Evolutionary conservation across 495 filamentous ascomycete genomes (phyloP), one percentile per base, ranked within the genome.

Genomic region (Annulohypoxylon stygium): DNA sequence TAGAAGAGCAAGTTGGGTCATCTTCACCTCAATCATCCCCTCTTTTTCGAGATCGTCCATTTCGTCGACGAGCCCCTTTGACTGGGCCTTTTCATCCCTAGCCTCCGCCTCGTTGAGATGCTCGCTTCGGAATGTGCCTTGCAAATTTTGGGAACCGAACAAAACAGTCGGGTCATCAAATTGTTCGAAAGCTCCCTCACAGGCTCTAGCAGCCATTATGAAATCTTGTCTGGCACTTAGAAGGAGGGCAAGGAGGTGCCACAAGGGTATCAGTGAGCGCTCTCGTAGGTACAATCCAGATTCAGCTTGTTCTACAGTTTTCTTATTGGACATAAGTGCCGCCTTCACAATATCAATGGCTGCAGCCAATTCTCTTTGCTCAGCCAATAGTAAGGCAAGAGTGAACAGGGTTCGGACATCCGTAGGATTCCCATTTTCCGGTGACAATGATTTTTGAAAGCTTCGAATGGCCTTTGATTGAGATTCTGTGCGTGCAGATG

Each of bases 151-250:
- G 33, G 82, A 81, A 23, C 86, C 87, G 66, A 90, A 89, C 3
- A 90, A 82, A 16, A 88, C 86, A 14, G 84, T 77, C 1, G 88
- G 87, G 54, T 87, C 86, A 55, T 86, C 88, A 77, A 94, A 97
- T 75, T 95, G 92, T 58, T 97, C 93, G 74, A 97, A 93, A 7
- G 95, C 95, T 11, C 92, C 94, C 78, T 96, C 92, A 71, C 94
- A 97, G 2, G 93, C 90, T 41, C 89, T 89, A 20, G 88, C 87
- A 11, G 96, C 94, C 74, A 91, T 90, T 48, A 89, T 83, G 77
- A 93, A 98, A 39, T 97, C 93, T 47, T 97, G 91, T 69, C 90
- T 90, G 8, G 94, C 93, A 75, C 93, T 97, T 8, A 98, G 85
- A 33, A 98, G 83, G 39, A 98, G 82, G 2, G 93, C 90, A 58